phyloP scores from a whole-genome alignment of 306 rosid species.

The Calophaca sinica region DNA sequence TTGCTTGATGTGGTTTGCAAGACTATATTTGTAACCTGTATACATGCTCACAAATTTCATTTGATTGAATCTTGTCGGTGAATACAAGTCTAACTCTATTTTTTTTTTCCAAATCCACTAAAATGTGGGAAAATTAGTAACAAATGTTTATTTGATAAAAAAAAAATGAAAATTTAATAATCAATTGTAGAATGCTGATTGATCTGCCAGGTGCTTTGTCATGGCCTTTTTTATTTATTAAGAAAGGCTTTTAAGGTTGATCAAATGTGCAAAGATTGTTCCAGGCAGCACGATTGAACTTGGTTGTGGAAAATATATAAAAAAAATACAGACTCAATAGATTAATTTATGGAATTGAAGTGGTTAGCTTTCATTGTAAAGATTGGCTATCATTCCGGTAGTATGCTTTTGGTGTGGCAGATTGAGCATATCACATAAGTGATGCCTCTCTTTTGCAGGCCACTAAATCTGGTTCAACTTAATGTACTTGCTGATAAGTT shows the following conservation, averaged over 20 bases:
- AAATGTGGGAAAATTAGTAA: constrained; percentile 4
- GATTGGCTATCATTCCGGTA: constrained; percentile 26
- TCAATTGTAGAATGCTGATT: constrained; percentile 8
- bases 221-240: constrained; percentile 7
- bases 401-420: constrained; percentile 35
- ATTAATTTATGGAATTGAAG: not conserved
- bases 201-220: constrained; percentile 22
- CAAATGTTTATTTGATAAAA: constrained; percentile 1
- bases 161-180: not conserved
- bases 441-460: constrained; percentile 6
- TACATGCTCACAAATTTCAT: constrained; percentile 19
- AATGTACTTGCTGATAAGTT: constrained; percentile 7
- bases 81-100: not conserved
- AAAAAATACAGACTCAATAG: not conserved
- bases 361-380: not conserved
- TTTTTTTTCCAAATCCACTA: constrained; percentile 15
- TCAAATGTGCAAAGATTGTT: not conserved
- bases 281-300: constrained; percentile 13
- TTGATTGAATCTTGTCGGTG: not conserved
- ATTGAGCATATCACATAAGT: constrained; percentile 17
- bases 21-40: not conserved
- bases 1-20: constrained; percentile 34
- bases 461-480: constrained; percentile 12
- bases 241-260: constrained; percentile 29
- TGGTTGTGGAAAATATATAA: constrained; percentile 26